Evolutionary conservation across 768 basidiomycete species (phyloP).

Genomic region (Vararia minispora): DNA sequence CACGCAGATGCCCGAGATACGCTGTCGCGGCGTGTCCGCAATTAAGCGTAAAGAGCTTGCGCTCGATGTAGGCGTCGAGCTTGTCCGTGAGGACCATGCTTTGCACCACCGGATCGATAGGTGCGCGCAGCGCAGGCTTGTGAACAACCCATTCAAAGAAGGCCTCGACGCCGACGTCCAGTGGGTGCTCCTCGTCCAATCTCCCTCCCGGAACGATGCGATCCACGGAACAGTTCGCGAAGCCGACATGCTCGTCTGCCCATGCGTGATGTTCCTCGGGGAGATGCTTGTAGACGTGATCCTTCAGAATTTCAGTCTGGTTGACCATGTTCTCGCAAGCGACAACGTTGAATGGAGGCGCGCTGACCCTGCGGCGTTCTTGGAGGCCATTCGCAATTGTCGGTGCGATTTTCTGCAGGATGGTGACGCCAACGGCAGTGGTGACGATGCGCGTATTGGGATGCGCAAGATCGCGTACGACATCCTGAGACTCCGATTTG

Average conservation of each 20-base stretch:
- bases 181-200: constrained; percentile 12
- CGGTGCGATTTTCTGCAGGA: constrained; percentile 24
- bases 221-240: constrained; percentile 31
- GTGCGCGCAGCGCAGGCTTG: constrained; percentile 18
- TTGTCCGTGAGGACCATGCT: constrained; percentile 23
- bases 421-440: constrained; percentile 25
- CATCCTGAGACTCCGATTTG: constrained; percentile 8
- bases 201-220: constrained; percentile 23
- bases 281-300: constrained; percentile 21
- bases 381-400: constrained; percentile 24
- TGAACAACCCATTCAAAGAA: constrained; percentile 33
- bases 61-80: constrained; percentile 27
- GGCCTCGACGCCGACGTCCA: constrained; percentile 30
- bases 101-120: constrained; percentile 17
- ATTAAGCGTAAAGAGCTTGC: constrained; percentile 33
- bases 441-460: constrained; percentile 22
- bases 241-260: constrained; percentile 23
- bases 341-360: constrained; percentile 23
- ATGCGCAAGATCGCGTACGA: constrained; percentile 14
- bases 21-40: constrained; percentile 28
- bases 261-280: constrained; percentile 20
- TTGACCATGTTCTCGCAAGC: constrained; percentile 31
- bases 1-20: constrained; percentile 26
- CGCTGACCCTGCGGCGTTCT: constrained; percentile 17
- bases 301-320: constrained; percentile 22